A percentile compares a stretch with the other conserved stretches of the same genome.
Conservation (phyloP, 202 grass and related monocot species). For the Bolboschoenoplectus hybrid region DNA sequence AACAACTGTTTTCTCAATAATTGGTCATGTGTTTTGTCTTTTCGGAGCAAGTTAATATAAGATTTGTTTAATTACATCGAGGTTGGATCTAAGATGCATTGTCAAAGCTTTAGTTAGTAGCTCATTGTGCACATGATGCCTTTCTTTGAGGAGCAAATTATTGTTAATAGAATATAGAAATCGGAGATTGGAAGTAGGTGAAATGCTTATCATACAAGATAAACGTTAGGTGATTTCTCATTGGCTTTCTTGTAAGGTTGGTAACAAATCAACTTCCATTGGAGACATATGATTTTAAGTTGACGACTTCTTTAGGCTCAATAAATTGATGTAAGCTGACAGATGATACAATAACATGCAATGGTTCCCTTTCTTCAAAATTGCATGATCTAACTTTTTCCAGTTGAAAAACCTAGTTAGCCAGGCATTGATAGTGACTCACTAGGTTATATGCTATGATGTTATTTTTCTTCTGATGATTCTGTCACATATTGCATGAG, state of each 20-base stretch:
- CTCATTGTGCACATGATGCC: neutral
- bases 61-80: neutral
- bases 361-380: neutral
- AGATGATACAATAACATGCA: no score
- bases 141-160: conserved; percentile 1
- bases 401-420: neutral
- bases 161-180: neutral
- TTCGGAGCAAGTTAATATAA: neutral
- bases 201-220: conserved; percentile 25
- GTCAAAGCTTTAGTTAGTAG: neutral
- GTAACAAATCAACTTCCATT: neutral
- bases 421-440: neutral
- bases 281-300: neutral
- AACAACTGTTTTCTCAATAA: neutral
- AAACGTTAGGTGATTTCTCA: conserved; percentile 26
- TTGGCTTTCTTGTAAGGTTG: conserved; percentile 30
- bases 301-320: neutral
- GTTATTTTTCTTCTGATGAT: neutral
- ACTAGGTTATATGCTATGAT: neutral
- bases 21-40: neutral
- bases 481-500: neutral
- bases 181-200: conserved; percentile 9
- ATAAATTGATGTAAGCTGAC: neutral
- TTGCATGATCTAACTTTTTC: neutral
- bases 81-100: conserved; percentile 17